Evolutionary conservation across 1,139 yeast genomes (phyloP).

Genomic region (Eremothecium coryli): DNA sequence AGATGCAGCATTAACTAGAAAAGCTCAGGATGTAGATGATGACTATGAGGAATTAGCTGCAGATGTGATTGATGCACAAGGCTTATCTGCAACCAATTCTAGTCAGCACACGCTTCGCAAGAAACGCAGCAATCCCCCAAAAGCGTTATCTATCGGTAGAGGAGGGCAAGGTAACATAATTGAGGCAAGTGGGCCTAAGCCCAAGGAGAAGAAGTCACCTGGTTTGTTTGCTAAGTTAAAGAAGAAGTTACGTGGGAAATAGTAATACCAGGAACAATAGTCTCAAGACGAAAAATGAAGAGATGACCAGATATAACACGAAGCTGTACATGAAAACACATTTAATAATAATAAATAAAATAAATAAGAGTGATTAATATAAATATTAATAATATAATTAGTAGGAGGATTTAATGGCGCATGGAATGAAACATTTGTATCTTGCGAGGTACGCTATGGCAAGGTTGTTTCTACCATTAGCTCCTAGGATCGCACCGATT

Average conservation of each 20-base stretch:
- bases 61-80: slow-evolving; percentile 5
- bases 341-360: no score
- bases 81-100: slow-evolving; percentile 4
- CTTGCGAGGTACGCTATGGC: no score
- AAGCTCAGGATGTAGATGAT: slow-evolving; percentile 60
- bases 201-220: slow-evolving; percentile 13
- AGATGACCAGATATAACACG: no score
- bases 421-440: no score
- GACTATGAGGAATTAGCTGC: slow-evolving; percentile 14
- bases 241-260: background rate
- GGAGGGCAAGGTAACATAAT: slow-evolving; percentile 38
- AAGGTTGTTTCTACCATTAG: no score
- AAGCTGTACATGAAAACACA: no score
- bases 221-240: slow-evolving; percentile 1
- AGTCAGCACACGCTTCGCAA: slow-evolving; percentile 7
- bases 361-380: no score
- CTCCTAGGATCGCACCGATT: background rate
- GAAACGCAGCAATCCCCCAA: slow-evolving; percentile 15
- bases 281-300: no score
- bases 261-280: no score
- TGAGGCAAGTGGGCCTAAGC: slow-evolving; percentile 22
- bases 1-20: slow-evolving; percentile 53
- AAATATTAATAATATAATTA: no score
- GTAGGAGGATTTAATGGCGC: no score
- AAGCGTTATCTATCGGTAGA: slow-evolving; percentile 33